phyloP scores from a whole-genome alignment of 257 asterid genomes.

The Fraxinus excelsior region DNA sequence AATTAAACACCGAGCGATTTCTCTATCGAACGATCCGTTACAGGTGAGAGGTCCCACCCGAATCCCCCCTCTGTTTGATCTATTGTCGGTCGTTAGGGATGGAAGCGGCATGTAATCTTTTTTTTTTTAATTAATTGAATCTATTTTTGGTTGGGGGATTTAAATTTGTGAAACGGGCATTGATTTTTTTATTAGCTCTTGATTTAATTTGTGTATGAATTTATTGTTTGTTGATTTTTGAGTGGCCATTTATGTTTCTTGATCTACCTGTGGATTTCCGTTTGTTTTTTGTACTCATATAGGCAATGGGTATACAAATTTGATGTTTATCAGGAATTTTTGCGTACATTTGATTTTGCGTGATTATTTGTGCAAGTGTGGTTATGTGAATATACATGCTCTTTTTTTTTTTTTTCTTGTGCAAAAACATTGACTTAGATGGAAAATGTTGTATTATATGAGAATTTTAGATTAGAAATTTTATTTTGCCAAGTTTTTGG shows the following conservation, averaged over 20 bases:
- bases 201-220: neutral
- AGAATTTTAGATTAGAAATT: neutral
- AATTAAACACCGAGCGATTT: slow-evolving; percentile 28
- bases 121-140: too few species aligned
- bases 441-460: neutral
- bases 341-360: slow-evolving; percentile 1
- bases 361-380: neutral
- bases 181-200: too few species aligned
- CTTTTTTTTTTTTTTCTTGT: neutral
- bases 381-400: neutral
- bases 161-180: neutral
- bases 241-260: neutral
- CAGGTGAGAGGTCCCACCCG: slow-evolving; percentile 39
- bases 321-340: slow-evolving; percentile 15
- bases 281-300: neutral
- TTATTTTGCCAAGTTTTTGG: too few species aligned
- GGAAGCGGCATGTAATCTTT: slow-evolving; percentile 15
- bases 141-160: neutral
- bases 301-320: slow-evolving; percentile 11
- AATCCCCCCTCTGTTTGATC: slow-evolving; percentile 19
- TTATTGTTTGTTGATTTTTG: neutral
- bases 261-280: slow-evolving; percentile 13
- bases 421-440: slow-evolving; percentile 13
- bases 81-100: slow-evolving; percentile 32
- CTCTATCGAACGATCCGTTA: slow-evolving; percentile 36